Evolutionary conservation across 1,139 yeast genomes (phyloP).

Genomic region (Pneumocystis oryctolagi): DNA sequence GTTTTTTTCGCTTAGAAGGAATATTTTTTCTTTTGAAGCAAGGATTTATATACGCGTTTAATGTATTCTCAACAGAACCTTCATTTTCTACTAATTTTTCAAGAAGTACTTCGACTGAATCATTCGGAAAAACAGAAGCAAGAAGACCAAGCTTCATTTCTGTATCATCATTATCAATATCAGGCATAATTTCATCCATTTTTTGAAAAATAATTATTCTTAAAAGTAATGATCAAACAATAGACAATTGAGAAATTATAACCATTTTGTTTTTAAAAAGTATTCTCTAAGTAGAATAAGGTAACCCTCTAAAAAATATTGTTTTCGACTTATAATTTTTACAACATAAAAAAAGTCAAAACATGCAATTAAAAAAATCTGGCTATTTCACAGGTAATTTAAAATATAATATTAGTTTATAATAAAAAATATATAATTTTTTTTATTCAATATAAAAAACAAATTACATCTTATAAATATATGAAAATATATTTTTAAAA

Average conservation of each 20-base stretch:
- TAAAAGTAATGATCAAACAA: not conserved
- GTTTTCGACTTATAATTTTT: too few relatives aligned
- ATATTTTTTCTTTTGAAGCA: not conserved
- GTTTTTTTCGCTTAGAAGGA: not conserved
- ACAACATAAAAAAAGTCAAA: not conserved
- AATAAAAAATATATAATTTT: too few relatives aligned
- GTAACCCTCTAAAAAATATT: not conserved
- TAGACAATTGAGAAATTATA: not conserved
- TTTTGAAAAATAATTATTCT: not conserved
- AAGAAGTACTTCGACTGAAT: constrained; percentile 20
- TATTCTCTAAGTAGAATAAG: too few relatives aligned
- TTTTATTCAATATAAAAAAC: too few relatives aligned
- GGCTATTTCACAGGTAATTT: too few relatives aligned
- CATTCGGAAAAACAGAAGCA: constrained; percentile 18
- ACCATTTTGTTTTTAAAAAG: not conserved
- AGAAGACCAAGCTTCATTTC: constrained; percentile 22
- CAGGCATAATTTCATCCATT: not conserved
- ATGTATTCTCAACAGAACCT: constrained; percentile 21
- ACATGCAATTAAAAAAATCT: too few relatives aligned
- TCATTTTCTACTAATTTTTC: constrained; percentile 25
- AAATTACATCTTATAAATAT: too few relatives aligned
- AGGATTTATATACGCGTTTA: constrained; percentile 15
- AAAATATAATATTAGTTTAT: too few relatives aligned
- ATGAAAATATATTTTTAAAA: too few relatives aligned
- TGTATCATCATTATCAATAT: not conserved